Evolutionary conservation across 192 early-diverging fungal species (phyloP).

Genomic region (Entomortierella parvispora): DNA sequence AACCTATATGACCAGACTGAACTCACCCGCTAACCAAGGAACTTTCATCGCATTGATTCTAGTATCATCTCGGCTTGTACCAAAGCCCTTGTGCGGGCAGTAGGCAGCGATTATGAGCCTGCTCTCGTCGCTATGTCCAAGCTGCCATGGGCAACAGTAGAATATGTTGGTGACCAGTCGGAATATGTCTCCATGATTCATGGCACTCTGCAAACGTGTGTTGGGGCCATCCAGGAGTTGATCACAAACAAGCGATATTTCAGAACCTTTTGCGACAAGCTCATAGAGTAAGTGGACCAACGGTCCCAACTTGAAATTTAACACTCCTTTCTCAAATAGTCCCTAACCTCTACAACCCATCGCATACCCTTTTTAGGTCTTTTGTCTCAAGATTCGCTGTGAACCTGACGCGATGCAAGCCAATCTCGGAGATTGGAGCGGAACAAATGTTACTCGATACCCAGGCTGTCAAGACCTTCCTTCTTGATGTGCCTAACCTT

Average conservation of each 20-base stretch:
- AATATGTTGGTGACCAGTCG: conserved; percentile 94
- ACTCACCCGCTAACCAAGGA: no score
- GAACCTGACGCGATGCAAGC: conserved; percentile 79
- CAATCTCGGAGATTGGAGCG: conserved; percentile 93
- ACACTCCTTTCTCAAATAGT: no score
- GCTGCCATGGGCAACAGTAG: conserved; percentile 82
- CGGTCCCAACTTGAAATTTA: no score
- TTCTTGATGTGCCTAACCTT: conserved; percentile 79
- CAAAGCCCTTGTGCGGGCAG: conserved; percentile 69
- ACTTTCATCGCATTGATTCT: background rate
- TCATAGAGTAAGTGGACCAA: conserved; percentile 76
- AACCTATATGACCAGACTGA: no score
- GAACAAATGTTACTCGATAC: conserved; percentile 98
- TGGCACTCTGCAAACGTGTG: conserved; percentile 61
- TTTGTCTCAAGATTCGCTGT: conserved; percentile 75
- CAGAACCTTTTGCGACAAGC: conserved; percentile 91
- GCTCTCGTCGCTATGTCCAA: conserved; percentile 78
- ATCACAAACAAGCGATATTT: conserved; percentile 83
- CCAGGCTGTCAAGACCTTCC: conserved; percentile 86
- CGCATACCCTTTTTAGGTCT: conserved; percentile 60
- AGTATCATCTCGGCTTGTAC: conserved; percentile 74
- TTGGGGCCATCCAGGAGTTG: conserved; percentile 66
- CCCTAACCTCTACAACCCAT: no score
- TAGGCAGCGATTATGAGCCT: conserved; percentile 76
- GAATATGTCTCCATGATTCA: conserved; percentile 82